Conservation (phyloP, 192 early-diverging fungal species). For the Funneliformis geosporum region DNA sequence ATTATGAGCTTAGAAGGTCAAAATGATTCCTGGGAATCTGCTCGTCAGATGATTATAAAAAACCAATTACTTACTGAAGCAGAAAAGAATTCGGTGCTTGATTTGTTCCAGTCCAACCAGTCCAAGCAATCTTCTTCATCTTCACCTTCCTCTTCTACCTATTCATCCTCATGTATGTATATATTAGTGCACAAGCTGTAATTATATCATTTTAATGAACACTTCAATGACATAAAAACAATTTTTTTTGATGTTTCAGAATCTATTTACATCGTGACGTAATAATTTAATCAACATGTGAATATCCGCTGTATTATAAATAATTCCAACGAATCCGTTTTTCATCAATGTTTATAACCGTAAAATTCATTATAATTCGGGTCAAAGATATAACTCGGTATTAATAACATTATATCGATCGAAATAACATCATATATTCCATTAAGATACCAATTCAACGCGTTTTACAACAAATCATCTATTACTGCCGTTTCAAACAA, state of each 20-base stretch:
- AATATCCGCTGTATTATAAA: no score
- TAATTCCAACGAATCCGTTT: no score
- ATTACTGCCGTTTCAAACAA: no score
- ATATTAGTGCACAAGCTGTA: not conserved
- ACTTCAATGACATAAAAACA: not conserved
- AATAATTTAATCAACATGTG: no score
- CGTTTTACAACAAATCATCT: no score
- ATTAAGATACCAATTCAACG: no score
- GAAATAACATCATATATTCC: no score
- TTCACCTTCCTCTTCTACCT: not conserved
- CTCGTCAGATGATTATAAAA: not conserved
- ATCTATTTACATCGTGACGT: not conserved
- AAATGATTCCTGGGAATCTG: not conserved
- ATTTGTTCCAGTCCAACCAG: not conserved
- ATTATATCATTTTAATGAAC: not conserved
- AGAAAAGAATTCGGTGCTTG: not conserved
- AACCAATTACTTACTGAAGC: not conserved
- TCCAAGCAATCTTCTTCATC: not conserved
- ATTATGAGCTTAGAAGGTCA: not conserved
- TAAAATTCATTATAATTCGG: no score
- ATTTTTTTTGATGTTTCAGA: not conserved
- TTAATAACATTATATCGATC: no score
- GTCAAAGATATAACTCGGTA: no score
- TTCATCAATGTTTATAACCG: no score
- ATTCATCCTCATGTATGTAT: not conserved